Evolutionary conservation across 352 stramenopile species (phyloP), one percentile per base, ranked within the genome.

Genomic region (Blastocystis hominis): DNA sequence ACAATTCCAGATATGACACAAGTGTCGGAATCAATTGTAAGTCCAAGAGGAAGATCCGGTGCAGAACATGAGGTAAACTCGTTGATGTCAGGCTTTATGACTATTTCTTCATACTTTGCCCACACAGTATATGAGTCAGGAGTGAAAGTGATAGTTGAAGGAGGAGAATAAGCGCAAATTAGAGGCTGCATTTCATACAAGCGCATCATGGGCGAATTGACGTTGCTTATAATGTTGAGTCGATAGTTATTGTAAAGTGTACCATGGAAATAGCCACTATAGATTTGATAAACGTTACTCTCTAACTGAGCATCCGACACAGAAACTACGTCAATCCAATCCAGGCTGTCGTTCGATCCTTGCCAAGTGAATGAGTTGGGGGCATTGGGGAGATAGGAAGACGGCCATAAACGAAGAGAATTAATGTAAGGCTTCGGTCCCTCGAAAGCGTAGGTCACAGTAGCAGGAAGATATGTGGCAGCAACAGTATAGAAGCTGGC

Each of bases 101-200:
- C 17, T 1, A 40, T 46, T 3, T 24, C 13, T 7, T 78, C 68
- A 38, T 62, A 59, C 38, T 38, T 61, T 13, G 44, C 68, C 34
- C 42, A 59, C 2, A 61, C 3, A 4, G 68, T 44, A n/a, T 78
- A 78, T 13, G 34, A 42, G 38, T 40, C 13, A 17, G 42, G n/a
- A 1, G 9, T 17, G 53, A 63, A 78, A 40, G 34, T 13, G 53
- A 78, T 78, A 20, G 13, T 15, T 46, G 7, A 1, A 1, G 68
- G 68, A 1, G 62, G 1, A 4, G 24, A 4, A 2, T 62, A 40
- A 55, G 20, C 62, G 53, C 68, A 78, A 10, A 78, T 46, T 46
- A 78, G 42, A 20, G 68, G 68, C 13, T 78, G 42, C 40, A 78
- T 61, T 30, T 78, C 68, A 38, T 78, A 78, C 2, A 70, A 3